Evolutionary conservation across 2,329 filamentous ascomycete species (phyloP).

Genomic region (Sporothrix brunneoviolacea): DNA sequence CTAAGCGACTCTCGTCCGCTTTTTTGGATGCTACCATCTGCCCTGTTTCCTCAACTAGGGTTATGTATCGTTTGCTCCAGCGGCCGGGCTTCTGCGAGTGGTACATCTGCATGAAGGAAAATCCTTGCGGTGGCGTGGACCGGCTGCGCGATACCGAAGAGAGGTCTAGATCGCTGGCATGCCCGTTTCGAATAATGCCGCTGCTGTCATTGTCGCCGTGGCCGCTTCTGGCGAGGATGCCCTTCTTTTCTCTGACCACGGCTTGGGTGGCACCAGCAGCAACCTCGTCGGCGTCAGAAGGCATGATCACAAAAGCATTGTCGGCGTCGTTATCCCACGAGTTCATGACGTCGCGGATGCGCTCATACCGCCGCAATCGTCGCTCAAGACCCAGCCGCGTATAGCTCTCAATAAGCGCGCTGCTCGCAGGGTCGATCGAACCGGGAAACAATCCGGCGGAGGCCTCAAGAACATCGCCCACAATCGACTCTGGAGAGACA

Average conservation of each 20-base stretch:
- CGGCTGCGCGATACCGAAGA: conserved; percentile 50
- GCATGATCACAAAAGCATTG: conserved; percentile 64
- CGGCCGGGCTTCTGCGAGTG: conserved; percentile 76
- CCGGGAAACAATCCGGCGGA: conserved; percentile 57
- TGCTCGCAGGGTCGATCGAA: conserved; percentile 55
- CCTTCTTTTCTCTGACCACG: background rate
- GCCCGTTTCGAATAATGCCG: conserved; percentile 5
- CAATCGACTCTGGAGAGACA: conserved; percentile 66
- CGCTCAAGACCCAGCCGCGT: conserved; percentile 70
- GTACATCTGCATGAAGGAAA: conserved; percentile 61
- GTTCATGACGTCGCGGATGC: conserved; percentile 79
- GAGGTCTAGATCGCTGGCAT: conserved; percentile 55
- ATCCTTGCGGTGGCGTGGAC: conserved; percentile 55
- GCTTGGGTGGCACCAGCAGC: background rate
- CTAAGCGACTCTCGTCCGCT: conserved; percentile 40
- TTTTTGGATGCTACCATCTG: conserved; percentile 70
- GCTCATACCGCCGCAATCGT: conserved; percentile 77
- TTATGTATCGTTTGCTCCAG: conserved; percentile 82
- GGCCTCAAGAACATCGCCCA: conserved; percentile 63
- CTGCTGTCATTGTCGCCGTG: background rate
- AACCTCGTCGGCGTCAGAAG: conserved; percentile 22
- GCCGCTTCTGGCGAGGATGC: background rate
- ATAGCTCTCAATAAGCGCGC: conserved; percentile 74
- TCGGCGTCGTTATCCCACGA: conserved; percentile 82
- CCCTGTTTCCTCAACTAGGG: conserved; percentile 59